phyloP scores from a whole-genome alignment of 768 basidiomycete species.

The Agrocybe pediades region DNA sequence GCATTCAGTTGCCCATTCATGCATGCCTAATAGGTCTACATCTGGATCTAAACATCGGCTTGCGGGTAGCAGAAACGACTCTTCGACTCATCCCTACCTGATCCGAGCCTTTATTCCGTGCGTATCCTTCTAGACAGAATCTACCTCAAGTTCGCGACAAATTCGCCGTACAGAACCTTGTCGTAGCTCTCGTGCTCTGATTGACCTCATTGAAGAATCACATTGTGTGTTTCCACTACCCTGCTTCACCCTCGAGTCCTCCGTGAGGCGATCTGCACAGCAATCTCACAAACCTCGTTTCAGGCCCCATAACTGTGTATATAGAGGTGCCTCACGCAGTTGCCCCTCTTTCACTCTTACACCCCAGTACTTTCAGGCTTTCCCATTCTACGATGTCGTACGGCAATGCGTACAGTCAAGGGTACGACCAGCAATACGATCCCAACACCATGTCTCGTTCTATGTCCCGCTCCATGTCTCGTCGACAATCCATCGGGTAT shows the following conservation, averaged over 20 bases:
- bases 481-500: constrained; percentile 42
- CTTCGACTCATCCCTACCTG: neutral
- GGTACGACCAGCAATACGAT: constrained; percentile 23
- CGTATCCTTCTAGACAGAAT: neutral
- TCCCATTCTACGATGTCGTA: constrained; percentile 21
- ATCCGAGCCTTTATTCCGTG: neutral
- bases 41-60: neutral
- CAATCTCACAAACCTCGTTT: constrained; percentile 15
- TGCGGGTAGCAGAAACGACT: neutral
- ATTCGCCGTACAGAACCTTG: too few species aligned
- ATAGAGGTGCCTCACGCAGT: constrained; percentile 10
- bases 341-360: constrained; percentile 1
- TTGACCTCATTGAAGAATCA: constrained; percentile 1
- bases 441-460: constrained; percentile 23
- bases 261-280: constrained; percentile 15
- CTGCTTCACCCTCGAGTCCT: constrained; percentile 3
- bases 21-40: neutral
- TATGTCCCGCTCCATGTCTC: constrained; percentile 24
- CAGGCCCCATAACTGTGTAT: constrained; percentile 17
- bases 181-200: too few species aligned
- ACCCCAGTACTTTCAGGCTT: constrained; percentile 2
- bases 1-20: neutral
- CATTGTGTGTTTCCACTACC: neutral
- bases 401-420: constrained; percentile 22
- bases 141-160: too few species aligned